A percentile compares a stretch with the other conserved stretches of the same genome.
These are phyloP conservation scores for Arthrobotrys megalospora DNA, from an alignment of 2,329 filamentous ascomycete species.

Conservation along the genomic window DNA sequence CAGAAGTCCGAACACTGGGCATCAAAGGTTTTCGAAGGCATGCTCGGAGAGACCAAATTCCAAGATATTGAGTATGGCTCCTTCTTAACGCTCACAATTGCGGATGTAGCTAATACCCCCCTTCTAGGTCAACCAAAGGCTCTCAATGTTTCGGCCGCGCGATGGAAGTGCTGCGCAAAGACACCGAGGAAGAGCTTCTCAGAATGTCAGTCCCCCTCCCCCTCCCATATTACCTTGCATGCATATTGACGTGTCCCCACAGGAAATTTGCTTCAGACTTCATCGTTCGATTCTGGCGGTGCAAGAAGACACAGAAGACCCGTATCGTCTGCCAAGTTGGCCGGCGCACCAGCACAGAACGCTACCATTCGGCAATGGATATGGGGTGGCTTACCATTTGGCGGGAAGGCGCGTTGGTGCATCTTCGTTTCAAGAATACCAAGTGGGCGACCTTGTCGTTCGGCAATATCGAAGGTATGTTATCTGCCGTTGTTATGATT, in stretches of 20 bases:
- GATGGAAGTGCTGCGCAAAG: conserved; percentile 64
- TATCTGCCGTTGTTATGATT: conserved; percentile 31
- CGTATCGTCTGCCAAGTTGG: conserved; percentile 64
- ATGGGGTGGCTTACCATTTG: conserved; percentile 63
- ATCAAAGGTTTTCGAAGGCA: conserved; percentile 52
- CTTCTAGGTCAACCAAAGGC: conserved; percentile 59
- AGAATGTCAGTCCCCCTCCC: conserved; percentile 62
- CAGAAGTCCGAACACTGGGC: conserved; percentile 55
- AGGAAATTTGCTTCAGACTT: conserved; percentile 65
- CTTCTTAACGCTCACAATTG: background rate
- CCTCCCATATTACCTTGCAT: conserved; percentile 1
- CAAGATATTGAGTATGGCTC: conserved; percentile 44
- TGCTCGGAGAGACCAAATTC: conserved; percentile 54
- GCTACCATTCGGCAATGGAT: conserved; percentile 64
- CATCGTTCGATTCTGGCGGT: conserved; percentile 64
- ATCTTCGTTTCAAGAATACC: conserved; percentile 63
- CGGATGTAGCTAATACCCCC: conserved; percentile 47
- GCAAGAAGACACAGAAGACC: conserved; percentile 63
- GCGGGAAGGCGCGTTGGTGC: conserved; percentile 63
- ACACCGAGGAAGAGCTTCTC: conserved; percentile 64
- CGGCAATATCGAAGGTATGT: conserved; percentile 64
- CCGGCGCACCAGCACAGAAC: conserved; percentile 60
- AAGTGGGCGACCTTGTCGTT: conserved; percentile 64
- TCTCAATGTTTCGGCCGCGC: conserved; percentile 64
- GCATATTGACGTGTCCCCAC: conserved; percentile 59